These are phyloP conservation scores for Thamnidium elegans DNA, from an alignment of 192 early-diverging fungal genomes.

Conservation along the genomic window DNA sequence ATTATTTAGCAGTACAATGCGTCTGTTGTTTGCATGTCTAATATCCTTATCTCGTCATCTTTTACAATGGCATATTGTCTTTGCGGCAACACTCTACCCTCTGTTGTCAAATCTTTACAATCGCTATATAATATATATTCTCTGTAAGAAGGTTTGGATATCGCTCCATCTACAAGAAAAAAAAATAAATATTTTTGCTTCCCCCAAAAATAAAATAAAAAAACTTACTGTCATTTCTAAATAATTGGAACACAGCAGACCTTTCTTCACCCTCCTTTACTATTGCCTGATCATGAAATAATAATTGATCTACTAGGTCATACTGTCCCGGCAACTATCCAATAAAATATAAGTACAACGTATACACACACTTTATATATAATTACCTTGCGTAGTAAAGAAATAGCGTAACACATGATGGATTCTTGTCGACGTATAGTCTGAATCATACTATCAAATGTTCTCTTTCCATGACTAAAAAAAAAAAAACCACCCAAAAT, in stretches of 20 bases:
- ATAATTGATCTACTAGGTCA: constrained; percentile 50
- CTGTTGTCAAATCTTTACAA: constrained; percentile 14
- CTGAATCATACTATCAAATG: constrained; percentile 36
- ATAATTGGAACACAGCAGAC: constrained; percentile 53
- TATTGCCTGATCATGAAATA: constrained; percentile 38
- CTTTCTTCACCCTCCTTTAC: constrained; percentile 53
- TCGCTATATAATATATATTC: constrained; percentile 52
- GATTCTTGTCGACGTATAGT: constrained; percentile 44
- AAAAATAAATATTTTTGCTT: background rate
- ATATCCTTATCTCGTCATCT: constrained; percentile 48
- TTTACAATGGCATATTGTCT: constrained; percentile 44
- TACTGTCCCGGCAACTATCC: constrained; percentile 60
- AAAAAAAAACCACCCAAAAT: no score
- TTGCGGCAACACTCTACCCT: constrained; percentile 31
- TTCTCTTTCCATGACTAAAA: constrained; percentile 27
- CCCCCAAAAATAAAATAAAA: background rate
- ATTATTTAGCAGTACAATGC: constrained; percentile 26
- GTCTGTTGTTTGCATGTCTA: constrained; percentile 40
- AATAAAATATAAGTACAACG: background rate
- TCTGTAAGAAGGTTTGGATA: constrained; percentile 49
- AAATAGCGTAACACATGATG: constrained; percentile 49
- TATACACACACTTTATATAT: background rate
- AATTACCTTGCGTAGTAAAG: constrained; percentile 52
- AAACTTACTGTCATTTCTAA: constrained; percentile 49
- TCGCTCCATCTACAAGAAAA: constrained; percentile 37